phyloP scores from a whole-genome alignment of 2,329 filamentous ascomycete genomes.

The Monilinia fructigena region DNA sequence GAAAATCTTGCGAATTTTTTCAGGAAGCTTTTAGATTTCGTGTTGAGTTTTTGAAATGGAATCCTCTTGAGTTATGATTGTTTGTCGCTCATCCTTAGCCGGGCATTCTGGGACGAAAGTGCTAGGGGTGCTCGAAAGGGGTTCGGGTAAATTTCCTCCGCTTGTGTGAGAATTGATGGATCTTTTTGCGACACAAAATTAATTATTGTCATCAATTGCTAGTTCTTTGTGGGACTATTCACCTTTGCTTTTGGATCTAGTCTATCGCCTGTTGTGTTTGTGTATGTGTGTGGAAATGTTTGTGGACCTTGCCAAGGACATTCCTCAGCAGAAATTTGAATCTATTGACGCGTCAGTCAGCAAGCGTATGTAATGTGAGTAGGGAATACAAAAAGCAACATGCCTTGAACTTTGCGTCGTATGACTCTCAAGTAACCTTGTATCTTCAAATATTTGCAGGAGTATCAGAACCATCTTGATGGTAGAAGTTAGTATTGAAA shows the following conservation, averaged over 20 bases:
- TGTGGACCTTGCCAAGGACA: background rate
- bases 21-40: background rate
- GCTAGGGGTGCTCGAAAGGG: background rate
- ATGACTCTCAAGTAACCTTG: background rate
- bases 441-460: background rate
- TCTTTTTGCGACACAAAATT: background rate
- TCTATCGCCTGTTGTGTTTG: background rate
- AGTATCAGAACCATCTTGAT: background rate
- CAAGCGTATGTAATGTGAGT: background rate
- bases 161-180: background rate
- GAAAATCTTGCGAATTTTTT: background rate
- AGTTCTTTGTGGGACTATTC: background rate
- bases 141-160: background rate
- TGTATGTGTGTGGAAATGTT: background rate
- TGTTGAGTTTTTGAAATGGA: background rate
- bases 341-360: background rate
- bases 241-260: background rate
- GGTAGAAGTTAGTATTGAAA: background rate
- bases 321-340: background rate
- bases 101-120: background rate
- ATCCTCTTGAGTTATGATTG: background rate
- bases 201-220: background rate
- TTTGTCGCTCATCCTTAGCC: background rate
- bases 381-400: background rate
- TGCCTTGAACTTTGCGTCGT: background rate